Percentiles rank a stretch among this genome's conserved stretches.
Conservation (phyloP, 768 basidiomycete species). For the Russula foetens region DNA sequence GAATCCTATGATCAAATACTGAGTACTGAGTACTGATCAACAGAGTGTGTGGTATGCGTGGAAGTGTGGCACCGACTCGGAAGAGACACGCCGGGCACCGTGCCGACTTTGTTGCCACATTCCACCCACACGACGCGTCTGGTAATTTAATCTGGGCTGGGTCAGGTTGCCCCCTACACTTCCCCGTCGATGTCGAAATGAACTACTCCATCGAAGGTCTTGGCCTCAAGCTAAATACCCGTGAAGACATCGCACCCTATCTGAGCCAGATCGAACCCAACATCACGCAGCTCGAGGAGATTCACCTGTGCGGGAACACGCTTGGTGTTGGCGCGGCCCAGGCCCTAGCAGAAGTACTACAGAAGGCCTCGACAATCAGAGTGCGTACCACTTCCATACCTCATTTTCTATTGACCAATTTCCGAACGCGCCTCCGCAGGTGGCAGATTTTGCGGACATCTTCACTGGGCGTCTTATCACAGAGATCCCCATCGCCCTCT, state of each 20-base stretch:
- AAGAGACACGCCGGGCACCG: too few relatives aligned
- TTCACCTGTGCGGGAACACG: constrained; percentile 91
- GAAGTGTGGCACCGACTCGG: too few relatives aligned
- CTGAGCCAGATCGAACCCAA: constrained; percentile 56
- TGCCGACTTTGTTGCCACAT: too few relatives aligned
- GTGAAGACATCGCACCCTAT: constrained; percentile 67
- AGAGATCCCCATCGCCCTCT: constrained; percentile 82
- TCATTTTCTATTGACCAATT: background rate
- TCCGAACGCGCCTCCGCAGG: constrained; percentile 50
- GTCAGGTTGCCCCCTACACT: constrained; percentile 4
- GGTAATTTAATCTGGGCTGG: too few relatives aligned
- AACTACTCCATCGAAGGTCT: constrained; percentile 50
- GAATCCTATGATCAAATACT: too few relatives aligned
- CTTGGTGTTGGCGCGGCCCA: constrained; percentile 85
- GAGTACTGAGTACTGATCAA: too few relatives aligned
- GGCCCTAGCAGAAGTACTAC: constrained; percentile 72
- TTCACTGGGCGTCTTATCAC: constrained; percentile 95
- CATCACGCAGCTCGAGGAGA: constrained; percentile 56
- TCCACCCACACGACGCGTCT: too few relatives aligned
- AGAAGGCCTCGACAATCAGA: constrained; percentile 58
- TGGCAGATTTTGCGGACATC: constrained; percentile 95
- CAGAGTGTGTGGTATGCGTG: too few relatives aligned
- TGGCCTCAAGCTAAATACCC: constrained; percentile 73
- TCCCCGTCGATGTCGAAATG: constrained; percentile 24
- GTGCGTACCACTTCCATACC: constrained; percentile 33